Percentiles rank a stretch among this genome's conserved stretches.
Conservation (phyloP, 306 rosid species). For the Lathyrus sativus region DNA sequence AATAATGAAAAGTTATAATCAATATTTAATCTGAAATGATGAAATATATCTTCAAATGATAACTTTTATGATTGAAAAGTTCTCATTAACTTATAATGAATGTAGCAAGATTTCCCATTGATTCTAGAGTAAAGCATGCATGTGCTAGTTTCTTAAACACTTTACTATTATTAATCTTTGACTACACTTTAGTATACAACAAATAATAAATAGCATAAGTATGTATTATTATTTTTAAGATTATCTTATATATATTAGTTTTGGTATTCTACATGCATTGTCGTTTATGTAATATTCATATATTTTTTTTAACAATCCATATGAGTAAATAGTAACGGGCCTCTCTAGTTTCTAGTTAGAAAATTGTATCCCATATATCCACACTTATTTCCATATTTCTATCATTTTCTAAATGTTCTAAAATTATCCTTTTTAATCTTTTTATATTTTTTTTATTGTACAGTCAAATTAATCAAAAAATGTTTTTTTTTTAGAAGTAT, state of each 20-base stretch:
- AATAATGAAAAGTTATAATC: too few species aligned
- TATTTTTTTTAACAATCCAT: conserved; percentile 16
- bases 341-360: conserved; percentile 7
- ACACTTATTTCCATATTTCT: too few species aligned
- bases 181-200: background rate
- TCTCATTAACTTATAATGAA: background rate
- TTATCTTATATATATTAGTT: background rate
- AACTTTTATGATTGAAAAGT: background rate
- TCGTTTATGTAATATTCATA: conserved; percentile 25
- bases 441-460: too few species aligned
- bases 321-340: conserved; percentile 25
- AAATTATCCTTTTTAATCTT: too few species aligned
- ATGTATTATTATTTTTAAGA: background rate
- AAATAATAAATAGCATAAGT: background rate
- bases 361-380: too few species aligned
- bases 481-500: too few species aligned
- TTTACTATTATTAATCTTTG: background rate
- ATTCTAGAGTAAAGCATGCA: background rate
- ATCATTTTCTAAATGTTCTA: too few species aligned
- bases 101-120: background rate
- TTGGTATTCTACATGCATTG: conserved; percentile 1
- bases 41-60: too few species aligned
- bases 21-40: too few species aligned
- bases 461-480: too few species aligned
- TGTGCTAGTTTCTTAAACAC: conserved; percentile 3